Evolutionary conservation across 192 early-diverging fungal genomes (phyloP), one percentile per base, ranked within the genome.

Genomic region (Phlyctochytrium arcticum): DNA sequence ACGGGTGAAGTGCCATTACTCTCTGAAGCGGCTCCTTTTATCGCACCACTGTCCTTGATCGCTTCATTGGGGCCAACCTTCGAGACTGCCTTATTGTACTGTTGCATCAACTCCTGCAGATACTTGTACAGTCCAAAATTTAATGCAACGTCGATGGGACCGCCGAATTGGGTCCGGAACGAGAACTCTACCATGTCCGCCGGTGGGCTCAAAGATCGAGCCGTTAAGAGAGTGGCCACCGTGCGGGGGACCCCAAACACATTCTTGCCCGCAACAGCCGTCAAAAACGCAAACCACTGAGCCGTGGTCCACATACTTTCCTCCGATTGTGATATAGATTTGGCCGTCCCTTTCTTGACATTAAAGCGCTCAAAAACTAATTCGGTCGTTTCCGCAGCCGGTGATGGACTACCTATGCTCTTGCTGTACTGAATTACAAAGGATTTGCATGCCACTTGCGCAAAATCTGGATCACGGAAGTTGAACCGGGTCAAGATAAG

Each of bases 111-210:
- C n/a, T 81, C 76, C 42, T 69, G 62, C 27, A 81, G 30, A 44
- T 74, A 81, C 27, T 71, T 69, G 49, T 81, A 79, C 46, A 81
- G 57, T 2, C 77, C 80, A 60, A 81, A 65, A 50, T 81, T 81
- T 17, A 81, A 57, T 5, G 80, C 80, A 39, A 81, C 67, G 35
- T 81, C 77, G 44, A 81, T 76, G 21, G 69, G 70, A 12, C 77
- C 75, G 10, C 60, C 54, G 42, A 81, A 81, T 7, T 73, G 59
- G 4, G 80, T 70, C 5, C 62, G 51, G 50, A 80, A 76, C 9
- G 46, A 29, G 42, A 68, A 69, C 47, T 79, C 71, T n/a, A 81
- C 75, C 4, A 33, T 32, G 17, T 15, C 10, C 29, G 68, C 48
- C 7, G 47, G 19, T 12, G 56, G 24, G 19, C 60, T 10, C 23